Evolutionary conservation across 2,329 filamentous ascomycete species (phyloP).

Genomic region (Colletotrichum tropicale): DNA sequence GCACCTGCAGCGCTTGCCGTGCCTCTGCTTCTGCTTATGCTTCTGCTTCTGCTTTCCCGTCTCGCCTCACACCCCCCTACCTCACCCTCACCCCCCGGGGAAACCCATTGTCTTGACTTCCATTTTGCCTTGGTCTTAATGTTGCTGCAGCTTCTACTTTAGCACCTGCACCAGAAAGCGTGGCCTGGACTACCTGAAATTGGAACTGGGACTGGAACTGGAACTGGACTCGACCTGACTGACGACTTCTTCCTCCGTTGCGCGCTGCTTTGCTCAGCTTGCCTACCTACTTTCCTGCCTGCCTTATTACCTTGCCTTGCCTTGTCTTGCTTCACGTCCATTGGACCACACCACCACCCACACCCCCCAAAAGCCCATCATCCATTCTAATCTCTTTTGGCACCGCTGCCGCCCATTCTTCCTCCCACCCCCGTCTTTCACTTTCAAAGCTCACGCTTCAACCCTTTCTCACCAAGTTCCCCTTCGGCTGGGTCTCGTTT

Average conservation of each 20-base stretch:
- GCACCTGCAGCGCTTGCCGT: neutral
- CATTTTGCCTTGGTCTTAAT: neutral
- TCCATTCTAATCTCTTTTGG: neutral
- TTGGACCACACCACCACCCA: neutral
- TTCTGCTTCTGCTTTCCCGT: neutral
- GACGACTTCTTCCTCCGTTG: neutral
- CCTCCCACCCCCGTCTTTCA: constrained; percentile 10
- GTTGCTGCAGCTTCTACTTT: neutral
- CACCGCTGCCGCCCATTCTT: neutral
- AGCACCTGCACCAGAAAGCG: neutral
- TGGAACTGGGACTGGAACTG: neutral
- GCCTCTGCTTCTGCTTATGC: neutral
- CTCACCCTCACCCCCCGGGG: neutral
- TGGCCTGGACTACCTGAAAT: neutral
- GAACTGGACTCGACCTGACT: neutral
- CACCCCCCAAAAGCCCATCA: neutral
- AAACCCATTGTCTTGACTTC: neutral
- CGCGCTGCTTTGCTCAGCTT: neutral
- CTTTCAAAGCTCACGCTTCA: constrained; percentile 7
- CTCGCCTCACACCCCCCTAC: neutral
- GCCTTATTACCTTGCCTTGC: neutral
- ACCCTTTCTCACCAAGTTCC: neutral
- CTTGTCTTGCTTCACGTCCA: neutral
- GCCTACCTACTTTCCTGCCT: neutral
- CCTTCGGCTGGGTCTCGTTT: constrained; percentile 6